Evolutionary conservation across 768 basidiomycete species (phyloP).

Genomic region (Trametes cingulata): DNA sequence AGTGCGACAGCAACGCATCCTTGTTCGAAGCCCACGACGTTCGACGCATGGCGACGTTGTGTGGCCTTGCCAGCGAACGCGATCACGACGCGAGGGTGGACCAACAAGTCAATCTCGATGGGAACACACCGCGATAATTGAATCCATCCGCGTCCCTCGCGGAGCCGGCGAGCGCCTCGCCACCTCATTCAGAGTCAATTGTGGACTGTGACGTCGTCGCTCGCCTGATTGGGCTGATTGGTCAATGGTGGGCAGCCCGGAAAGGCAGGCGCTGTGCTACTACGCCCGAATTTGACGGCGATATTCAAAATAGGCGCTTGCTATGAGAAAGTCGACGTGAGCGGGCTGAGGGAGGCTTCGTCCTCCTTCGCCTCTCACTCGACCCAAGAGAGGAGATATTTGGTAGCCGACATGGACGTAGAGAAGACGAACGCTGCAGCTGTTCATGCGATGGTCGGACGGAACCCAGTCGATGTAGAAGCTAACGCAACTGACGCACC

Average conservation of each 20-base stretch:
- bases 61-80: too few species aligned
- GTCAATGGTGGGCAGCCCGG: too few species aligned
- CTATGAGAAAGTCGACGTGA: background rate
- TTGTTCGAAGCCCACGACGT: too few species aligned
- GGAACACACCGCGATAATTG: background rate
- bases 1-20: background rate
- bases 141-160: background rate
- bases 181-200: too few species aligned
- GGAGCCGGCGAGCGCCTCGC: too few species aligned
- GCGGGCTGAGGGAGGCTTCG: background rate
- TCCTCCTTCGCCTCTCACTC: background rate
- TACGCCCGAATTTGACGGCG: constrained; percentile 17
- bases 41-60: too few species aligned
- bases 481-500: background rate
- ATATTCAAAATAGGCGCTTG: constrained; percentile 21
- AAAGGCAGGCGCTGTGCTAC: constrained; percentile 2
- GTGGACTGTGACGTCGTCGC: constrained; percentile 10
- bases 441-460: too few species aligned
- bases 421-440: too few species aligned
- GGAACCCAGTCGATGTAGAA: background rate
- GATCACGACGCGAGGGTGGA: background rate
- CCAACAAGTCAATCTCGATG: constrained; percentile 13
- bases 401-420: too few species aligned
- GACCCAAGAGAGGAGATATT: background rate
- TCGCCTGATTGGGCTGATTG: too few species aligned